Base-by-base conservation (phyloP, 352 stramenopile species). In the Globisporangium orthogonon region DNA sequence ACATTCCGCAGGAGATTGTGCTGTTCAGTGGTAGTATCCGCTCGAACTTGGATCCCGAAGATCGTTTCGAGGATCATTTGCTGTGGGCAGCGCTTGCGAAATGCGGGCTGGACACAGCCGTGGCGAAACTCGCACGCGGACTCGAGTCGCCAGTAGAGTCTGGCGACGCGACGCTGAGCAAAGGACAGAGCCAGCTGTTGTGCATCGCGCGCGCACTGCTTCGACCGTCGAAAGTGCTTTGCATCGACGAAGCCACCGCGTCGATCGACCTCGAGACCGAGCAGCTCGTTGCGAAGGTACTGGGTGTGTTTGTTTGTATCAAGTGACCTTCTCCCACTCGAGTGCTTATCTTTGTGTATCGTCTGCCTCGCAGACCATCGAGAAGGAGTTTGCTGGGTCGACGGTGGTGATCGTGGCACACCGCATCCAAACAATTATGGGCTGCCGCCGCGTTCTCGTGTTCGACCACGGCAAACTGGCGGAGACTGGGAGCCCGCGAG, bases 381-480 rank as follows among this genome's bases (percentile, higher is more conserved):
- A 91, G 14, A 68, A 90, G 14, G 91, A 97, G 47, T 99, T 99
- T 71, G 65, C 67, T 7, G 73, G 82, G 11, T 92, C 90, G 2
- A 99, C 97, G 4, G 84, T 98, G 13, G 65, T 99, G 7, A 98
- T 96, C 0, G 98, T 99, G 41, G 97, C 97, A 14, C 97, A 99
- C 73, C 81, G 97, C 14, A 74, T 99, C 2, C 82, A 97, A 55
- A 99, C 94, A 1, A 98, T 99, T 58, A 86, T 98, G 66, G 76
- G 97, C 46, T 98, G 89, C 61, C 93, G 99, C 59, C 77, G 77
- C 18, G 81, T 95, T 2, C 50, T 93, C 3, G 44, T 95, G 4
- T 68, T 95, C 11, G 81, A 89, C 13, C 56, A 75, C 18, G 83
- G 85, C 0, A 49, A 50, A 0, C 55, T 93, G 6, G 73, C 69